Evolutionary conservation across 139 green algal genomes (phyloP).

Genomic region (Chlorella sp.): DNA sequence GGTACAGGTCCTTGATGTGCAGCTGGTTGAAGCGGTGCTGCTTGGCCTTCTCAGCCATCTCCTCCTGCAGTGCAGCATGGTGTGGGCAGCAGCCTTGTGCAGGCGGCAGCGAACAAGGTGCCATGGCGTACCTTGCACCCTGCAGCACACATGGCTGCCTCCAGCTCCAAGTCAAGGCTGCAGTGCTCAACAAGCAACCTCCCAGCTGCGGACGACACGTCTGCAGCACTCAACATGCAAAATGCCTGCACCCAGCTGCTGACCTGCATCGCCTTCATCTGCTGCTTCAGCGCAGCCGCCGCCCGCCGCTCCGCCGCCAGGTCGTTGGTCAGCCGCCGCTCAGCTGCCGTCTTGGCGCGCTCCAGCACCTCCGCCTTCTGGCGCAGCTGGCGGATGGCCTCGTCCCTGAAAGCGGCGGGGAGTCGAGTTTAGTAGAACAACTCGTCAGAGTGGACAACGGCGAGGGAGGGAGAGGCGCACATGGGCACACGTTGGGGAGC

Average conservation of each 20-base stretch:
- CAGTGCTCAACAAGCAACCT: too few relatives aligned
- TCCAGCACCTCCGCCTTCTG: slow-evolving; percentile 1
- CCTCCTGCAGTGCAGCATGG: slow-evolving; percentile 1
- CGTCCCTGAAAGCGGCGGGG: not conserved
- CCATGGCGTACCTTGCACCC: too few relatives aligned
- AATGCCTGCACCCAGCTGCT: not conserved
- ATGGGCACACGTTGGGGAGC: too few relatives aligned
- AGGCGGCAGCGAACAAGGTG: too few relatives aligned
- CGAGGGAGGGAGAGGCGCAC: too few relatives aligned
- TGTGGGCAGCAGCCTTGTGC: not conserved
- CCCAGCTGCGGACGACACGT: too few relatives aligned
- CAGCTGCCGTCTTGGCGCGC: not conserved
- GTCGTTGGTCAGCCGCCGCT: slow-evolving; percentile 14
- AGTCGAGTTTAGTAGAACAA: too few relatives aligned
- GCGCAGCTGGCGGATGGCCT: not conserved
- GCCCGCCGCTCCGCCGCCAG: not conserved
- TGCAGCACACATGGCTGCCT: too few relatives aligned
- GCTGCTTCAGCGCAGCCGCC: not conserved
- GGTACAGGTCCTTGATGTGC: slow-evolving; percentile 8
- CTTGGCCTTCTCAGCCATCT: slow-evolving; percentile 11
- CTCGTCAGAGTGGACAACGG: too few relatives aligned
- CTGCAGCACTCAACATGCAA: too few relatives aligned
- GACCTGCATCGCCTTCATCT: slow-evolving; percentile 3
- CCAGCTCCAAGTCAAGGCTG: not conserved
- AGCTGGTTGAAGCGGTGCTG: not conserved